phyloP scores from a whole-genome alignment of 2,329 filamentous ascomycete genomes.

The Sporothrix brunneoviolacea region DNA sequence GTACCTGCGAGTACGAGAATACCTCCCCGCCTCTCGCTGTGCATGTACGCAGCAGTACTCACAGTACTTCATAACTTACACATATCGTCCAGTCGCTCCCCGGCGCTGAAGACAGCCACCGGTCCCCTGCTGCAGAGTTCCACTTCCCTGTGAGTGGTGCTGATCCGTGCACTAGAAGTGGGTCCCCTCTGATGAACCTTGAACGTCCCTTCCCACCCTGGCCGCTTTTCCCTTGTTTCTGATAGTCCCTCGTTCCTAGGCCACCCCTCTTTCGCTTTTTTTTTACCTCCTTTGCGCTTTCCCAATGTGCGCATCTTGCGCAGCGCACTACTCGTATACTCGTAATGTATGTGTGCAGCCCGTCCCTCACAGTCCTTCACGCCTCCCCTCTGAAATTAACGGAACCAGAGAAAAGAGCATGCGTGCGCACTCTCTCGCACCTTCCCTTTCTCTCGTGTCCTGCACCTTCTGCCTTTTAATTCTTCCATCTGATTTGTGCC shows the following conservation, averaged over 20 bases:
- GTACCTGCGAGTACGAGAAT: too few relatives aligned
- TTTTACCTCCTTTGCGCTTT: not conserved
- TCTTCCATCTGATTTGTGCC: slow-evolving; percentile 6
- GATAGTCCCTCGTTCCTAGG: not conserved
- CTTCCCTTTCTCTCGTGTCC: not conserved
- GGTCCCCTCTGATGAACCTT: not conserved
- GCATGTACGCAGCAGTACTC: too few relatives aligned
- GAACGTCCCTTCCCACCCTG: not conserved
- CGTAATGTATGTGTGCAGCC: too few relatives aligned
- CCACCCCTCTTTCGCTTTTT: not conserved
- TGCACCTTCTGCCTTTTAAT: not conserved
- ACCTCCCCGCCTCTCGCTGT: too few relatives aligned
- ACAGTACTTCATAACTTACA: too few relatives aligned
- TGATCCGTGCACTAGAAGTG: slow-evolving; percentile 2
- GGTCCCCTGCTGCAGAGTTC: too few relatives aligned
- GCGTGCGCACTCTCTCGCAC: not conserved
- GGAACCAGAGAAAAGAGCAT: too few relatives aligned
- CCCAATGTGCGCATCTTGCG: not conserved
- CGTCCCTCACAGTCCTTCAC: too few relatives aligned
- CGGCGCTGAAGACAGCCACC: too few relatives aligned
- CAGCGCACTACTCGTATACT: too few relatives aligned
- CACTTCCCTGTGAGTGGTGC: not conserved
- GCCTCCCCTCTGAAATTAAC: too few relatives aligned
- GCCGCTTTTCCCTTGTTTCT: not conserved
- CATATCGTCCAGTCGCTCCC: too few relatives aligned